phyloP scores from a whole-genome alignment of 2,329 filamentous ascomycete species.

The Sarocladiaceae sp. region DNA sequence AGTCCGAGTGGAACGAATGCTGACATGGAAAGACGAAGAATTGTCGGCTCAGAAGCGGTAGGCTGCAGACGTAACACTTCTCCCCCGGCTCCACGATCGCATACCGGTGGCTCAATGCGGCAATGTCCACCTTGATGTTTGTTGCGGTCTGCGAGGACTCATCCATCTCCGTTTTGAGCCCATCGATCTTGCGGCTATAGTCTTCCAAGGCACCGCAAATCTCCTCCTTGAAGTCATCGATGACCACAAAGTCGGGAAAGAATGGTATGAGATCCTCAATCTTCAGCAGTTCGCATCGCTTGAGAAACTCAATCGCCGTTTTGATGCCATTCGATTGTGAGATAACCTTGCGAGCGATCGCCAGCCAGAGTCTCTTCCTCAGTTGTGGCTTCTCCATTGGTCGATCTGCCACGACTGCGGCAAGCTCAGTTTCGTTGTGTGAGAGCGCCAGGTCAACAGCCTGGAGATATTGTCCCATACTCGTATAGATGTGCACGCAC shows the following conservation, averaged over 20 bases:
- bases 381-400: conserved; percentile 72
- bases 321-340: conserved; percentile 82
- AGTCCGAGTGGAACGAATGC: conserved; percentile 96
- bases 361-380: conserved; percentile 91
- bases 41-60: conserved; percentile 81
- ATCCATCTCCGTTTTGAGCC: conserved; percentile 89
- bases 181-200: conserved; percentile 86
- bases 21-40: conserved; percentile 99
- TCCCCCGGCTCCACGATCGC: conserved; percentile 96
- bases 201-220: conserved; percentile 91
- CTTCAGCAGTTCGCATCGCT: conserved; percentile 81
- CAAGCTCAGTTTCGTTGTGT: conserved; percentile 83
- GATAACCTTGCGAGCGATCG: conserved; percentile 92
- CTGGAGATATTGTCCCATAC: conserved; percentile 90
- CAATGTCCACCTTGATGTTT: conserved; percentile 87
- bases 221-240: conserved; percentile 98
- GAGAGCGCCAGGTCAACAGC: conserved; percentile 89
- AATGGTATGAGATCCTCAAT: conserved; percentile 98
- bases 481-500: conserved; percentile 94
- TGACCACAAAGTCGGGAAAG: conserved; percentile 97
- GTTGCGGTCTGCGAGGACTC: conserved; percentile 81
- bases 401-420: conserved; percentile 80
- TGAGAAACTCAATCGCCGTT: conserved; percentile 86
- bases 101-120: conserved; percentile 78
- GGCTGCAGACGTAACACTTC: conserved; percentile 79